These are phyloP conservation scores for Murraya paniculata DNA, from an alignment of 345 rosid genomes.

Conservation along the genomic window DNA sequence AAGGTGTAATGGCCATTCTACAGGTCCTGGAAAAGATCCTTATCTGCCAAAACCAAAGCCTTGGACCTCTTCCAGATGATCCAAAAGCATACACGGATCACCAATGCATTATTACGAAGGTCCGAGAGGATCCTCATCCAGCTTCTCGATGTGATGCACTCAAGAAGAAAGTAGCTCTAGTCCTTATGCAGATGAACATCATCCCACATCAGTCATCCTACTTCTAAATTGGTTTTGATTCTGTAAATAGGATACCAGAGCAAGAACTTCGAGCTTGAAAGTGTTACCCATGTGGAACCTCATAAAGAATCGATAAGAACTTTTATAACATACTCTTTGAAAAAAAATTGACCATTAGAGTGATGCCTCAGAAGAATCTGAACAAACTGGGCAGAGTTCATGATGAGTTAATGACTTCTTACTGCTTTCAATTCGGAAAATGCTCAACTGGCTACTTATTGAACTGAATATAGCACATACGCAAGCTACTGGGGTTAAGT, in stretches of 20 bases:
- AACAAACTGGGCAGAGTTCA: neutral
- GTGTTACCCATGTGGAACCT: too few species aligned
- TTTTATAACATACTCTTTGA: neutral
- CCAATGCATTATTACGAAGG: slow-evolving; percentile 23
- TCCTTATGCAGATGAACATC: slow-evolving; percentile 42
- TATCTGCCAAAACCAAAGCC: slow-evolving; percentile 43
- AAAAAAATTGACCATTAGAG: neutral
- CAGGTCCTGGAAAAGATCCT: slow-evolving; percentile 48
- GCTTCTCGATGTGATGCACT: slow-evolving; percentile 37
- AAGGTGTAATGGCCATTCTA: slow-evolving; percentile 40
- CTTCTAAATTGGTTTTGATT: slow-evolving; percentile 28
- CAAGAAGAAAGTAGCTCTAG: slow-evolving; percentile 44
- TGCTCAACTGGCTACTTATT: neutral
- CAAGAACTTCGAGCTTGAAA: neutral
- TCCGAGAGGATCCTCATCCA: slow-evolving; percentile 47
- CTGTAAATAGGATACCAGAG: neutral
- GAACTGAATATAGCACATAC: neutral
- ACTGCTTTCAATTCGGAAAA: neutral
- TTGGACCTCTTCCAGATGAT: slow-evolving; percentile 47
- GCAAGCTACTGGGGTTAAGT: neutral
- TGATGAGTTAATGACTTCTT: neutral
- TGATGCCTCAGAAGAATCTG: neutral
- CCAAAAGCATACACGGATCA: slow-evolving; percentile 24
- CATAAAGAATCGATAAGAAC: neutral
- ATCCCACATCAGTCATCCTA: slow-evolving; percentile 59